Percentiles rank a stretch among this genome's conserved stretches.
These are phyloP conservation scores for Lactarius trivialis DNA, from an alignment of 768 basidiomycete species.

Conservation along the genomic window DNA sequence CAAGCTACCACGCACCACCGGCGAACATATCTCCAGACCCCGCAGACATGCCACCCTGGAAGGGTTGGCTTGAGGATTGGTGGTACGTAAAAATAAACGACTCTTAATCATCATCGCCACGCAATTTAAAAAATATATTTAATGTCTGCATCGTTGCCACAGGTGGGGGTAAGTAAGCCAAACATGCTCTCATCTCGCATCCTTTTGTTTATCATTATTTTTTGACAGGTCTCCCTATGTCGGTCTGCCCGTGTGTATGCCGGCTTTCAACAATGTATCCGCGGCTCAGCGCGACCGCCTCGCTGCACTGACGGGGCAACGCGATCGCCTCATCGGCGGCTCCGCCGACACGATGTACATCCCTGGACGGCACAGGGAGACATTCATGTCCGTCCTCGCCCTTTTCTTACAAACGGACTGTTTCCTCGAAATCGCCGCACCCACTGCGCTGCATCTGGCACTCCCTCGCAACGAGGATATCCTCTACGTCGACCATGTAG, in stretches of 20 bases:
- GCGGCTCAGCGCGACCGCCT: constrained; percentile 33
- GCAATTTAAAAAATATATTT: neutral
- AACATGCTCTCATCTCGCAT: neutral
- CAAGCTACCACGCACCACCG: constrained; percentile 34
- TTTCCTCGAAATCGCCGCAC: constrained; percentile 45
- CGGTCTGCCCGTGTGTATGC: constrained; percentile 39
- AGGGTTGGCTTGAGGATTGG: constrained; percentile 38
- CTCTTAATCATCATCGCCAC: neutral
- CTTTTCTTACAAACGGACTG: constrained; percentile 43
- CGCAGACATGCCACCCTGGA: constrained; percentile 36
- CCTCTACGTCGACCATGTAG: constrained; percentile 42
- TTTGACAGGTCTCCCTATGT: constrained; percentile 38
- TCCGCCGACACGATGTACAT: constrained; percentile 46
- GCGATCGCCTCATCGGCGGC: constrained; percentile 40
- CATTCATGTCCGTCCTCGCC: constrained; percentile 38
- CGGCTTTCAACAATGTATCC: constrained; percentile 35
- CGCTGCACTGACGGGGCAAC: constrained; percentile 31
- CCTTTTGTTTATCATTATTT: neutral
- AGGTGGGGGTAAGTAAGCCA: constrained; percentile 26
- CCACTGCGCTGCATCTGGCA: constrained; percentile 40
- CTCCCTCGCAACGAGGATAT: constrained; percentile 36
- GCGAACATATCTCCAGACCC: constrained; percentile 39
- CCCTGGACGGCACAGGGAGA: constrained; percentile 35
- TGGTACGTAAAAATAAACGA: constrained; percentile 31
- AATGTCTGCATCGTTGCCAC: too few relatives aligned